These are phyloP conservation scores for Ceratocystis papillata DNA, from an alignment of 2,329 filamentous ascomycete genomes.

Conservation along the genomic window DNA sequence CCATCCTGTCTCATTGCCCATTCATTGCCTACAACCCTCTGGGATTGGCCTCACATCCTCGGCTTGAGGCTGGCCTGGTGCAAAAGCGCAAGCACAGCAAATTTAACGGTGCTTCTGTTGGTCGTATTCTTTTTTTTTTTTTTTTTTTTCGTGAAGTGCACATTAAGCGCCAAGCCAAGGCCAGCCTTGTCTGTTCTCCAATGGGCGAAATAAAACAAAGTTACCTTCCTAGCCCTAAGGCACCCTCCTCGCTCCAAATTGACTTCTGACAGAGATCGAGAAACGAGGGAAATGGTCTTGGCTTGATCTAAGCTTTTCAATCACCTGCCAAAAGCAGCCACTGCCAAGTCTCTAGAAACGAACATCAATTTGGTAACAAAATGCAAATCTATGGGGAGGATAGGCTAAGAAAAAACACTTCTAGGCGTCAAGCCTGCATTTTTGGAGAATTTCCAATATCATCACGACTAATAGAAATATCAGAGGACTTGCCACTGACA, in stretches of 20 bases:
- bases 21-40: too few species aligned
- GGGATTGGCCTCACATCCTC: background rate
- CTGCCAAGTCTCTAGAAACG: background rate
- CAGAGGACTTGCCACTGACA: background rate
- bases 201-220: background rate
- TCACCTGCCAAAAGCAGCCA: constrained; percentile 6
- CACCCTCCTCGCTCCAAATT: background rate
- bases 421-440: background rate
- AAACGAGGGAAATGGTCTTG: constrained; percentile 1
- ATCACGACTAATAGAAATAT: constrained; percentile 4
- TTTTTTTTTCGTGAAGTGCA: too few species aligned
- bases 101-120: too few species aligned
- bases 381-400: background rate
- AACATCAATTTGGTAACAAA: background rate
- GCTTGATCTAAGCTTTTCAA: constrained; percentile 9
- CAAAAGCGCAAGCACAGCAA: too few species aligned
- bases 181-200: background rate
- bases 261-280: constrained; percentile 11
- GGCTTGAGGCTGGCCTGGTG: too few species aligned
- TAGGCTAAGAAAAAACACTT: background rate
- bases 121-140: too few species aligned
- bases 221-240: background rate
- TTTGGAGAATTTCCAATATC: background rate
- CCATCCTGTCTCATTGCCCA: too few species aligned
- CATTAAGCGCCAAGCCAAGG: background rate